Evolutionary conservation across 805 yeast species (phyloP).

Genomic region (Pichia californica): DNA sequence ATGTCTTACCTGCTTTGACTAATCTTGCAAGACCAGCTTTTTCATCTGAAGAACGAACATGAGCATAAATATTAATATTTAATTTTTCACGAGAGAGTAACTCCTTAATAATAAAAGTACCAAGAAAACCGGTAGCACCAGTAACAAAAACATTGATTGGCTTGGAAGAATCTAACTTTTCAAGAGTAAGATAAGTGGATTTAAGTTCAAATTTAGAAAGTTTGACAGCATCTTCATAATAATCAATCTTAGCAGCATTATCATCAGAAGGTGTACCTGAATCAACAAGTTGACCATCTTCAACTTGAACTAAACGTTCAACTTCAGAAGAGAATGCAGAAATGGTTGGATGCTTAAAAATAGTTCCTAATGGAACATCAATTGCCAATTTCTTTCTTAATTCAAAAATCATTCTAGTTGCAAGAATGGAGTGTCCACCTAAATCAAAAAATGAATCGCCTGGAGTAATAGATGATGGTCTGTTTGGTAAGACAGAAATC

Average conservation of each 20-base stretch:
- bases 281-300: slow-evolving; percentile 36
- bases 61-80: slow-evolving; percentile 66
- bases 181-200: slow-evolving; percentile 39
- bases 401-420: slow-evolving; percentile 94
- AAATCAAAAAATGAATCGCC: slow-evolving; percentile 91
- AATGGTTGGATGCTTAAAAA: slow-evolving; percentile 86
- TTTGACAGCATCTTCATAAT: slow-evolving; percentile 68
- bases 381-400: slow-evolving; percentile 70
- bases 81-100: slow-evolving; percentile 43
- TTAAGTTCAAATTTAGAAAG: slow-evolving; percentile 36
- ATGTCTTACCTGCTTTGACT: slow-evolving; percentile 66
- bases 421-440: slow-evolving; percentile 97
- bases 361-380: slow-evolving; percentile 83
- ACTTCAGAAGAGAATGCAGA: slow-evolving; percentile 71
- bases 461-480: slow-evolving; percentile 70
- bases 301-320: slow-evolving; percentile 47
- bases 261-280: slow-evolving; percentile 27
- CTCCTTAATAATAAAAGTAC: slow-evolving; percentile 80
- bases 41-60: slow-evolving; percentile 77
- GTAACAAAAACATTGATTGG: slow-evolving; percentile 64
- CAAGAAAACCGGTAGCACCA: slow-evolving; percentile 95
- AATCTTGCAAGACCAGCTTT: slow-evolving; percentile 72
- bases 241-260: slow-evolving; percentile 34
- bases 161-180: slow-evolving; percentile 16
- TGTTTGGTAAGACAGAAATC: slow-evolving; percentile 77